Conservation (phyloP, 805 yeast species). For the Dipodascopsis uninucleata region DNA sequence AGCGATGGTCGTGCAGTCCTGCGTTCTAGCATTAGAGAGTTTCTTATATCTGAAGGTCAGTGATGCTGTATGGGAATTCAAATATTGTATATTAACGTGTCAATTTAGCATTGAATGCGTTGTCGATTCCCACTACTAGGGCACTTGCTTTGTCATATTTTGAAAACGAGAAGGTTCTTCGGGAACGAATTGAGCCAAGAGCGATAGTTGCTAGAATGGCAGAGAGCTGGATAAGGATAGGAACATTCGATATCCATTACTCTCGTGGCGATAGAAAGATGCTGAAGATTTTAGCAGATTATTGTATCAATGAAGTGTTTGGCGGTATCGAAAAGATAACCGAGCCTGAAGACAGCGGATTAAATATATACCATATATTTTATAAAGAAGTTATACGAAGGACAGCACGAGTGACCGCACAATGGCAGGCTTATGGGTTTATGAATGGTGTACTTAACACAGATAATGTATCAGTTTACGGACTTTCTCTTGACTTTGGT, state of each 20-base stretch:
- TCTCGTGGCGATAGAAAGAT: conserved; percentile 67
- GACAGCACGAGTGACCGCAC: conserved; percentile 24
- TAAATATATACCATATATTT: conserved; percentile 63
- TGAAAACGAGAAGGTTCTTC: conserved; percentile 73
- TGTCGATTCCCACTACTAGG: conserved; percentile 83
- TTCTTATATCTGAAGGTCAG: conserved; percentile 70
- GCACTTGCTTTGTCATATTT: conserved; percentile 69
- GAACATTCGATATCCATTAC: conserved; percentile 79
- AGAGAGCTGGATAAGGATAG: conserved; percentile 80
- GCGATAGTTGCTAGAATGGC: conserved; percentile 84
- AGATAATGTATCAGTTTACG: conserved; percentile 87
- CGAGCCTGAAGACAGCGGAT: conserved; percentile 30
- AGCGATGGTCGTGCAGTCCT: conserved; percentile 88
- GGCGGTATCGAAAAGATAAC: conserved; percentile 38
- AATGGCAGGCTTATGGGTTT: conserved; percentile 65
- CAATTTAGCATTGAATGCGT: conserved; percentile 48
- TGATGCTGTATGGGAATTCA: neutral
- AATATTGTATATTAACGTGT: neutral
- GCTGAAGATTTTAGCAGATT: conserved; percentile 61
- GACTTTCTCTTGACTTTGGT: conserved; percentile 87
- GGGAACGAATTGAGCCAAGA: conserved; percentile 66
- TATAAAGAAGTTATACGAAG: conserved; percentile 58
- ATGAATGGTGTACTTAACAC: conserved; percentile 92
- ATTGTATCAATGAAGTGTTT: conserved; percentile 63
- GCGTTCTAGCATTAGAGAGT: conserved; percentile 84